Evolutionary conservation across 331 rosid genomes (phyloP).

Genomic region (Rhamnella rubrinervis): DNA sequence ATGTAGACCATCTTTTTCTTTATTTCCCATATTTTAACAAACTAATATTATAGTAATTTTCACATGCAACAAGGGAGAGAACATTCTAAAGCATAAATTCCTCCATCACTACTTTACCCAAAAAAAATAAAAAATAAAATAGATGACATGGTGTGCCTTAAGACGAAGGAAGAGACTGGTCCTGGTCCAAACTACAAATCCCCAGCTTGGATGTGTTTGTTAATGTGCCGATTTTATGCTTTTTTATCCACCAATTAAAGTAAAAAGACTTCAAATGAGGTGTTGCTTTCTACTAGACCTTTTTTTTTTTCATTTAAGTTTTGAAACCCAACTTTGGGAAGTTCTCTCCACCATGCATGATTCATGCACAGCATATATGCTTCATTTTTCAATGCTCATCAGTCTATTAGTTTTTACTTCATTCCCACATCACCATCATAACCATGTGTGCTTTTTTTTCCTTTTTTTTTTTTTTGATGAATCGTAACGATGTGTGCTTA

Average conservation of each 20-base stretch:
- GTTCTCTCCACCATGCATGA: constrained; percentile 24
- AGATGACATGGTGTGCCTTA: constrained; percentile 44
- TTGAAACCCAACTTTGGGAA: constrained; percentile 49
- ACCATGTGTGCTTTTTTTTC: no score
- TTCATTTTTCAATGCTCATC: neutral
- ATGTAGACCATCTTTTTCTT: constrained; percentile 30
- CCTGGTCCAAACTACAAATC: constrained; percentile 58
- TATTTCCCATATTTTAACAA: constrained; percentile 9
- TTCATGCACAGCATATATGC: constrained; percentile 27
- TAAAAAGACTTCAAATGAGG: constrained; percentile 43
- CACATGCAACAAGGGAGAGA: constrained; percentile 55
- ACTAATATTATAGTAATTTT: constrained; percentile 20
- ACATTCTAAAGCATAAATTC: constrained; percentile 78
- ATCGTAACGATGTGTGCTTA: neutral
- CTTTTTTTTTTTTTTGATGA: no score
- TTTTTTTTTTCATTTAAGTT: constrained; percentile 29
- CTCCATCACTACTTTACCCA: constrained; percentile 40
- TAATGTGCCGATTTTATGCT: constrained; percentile 36
- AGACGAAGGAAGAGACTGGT: constrained; percentile 59
- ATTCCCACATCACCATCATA: neutral
- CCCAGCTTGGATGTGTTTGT: constrained; percentile 35
- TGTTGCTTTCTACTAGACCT: constrained; percentile 53
- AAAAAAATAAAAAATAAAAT: constrained; percentile 12
- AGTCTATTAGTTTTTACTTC: constrained; percentile 2
- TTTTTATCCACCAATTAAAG: constrained; percentile 56